A percentile compares a stretch with the other conserved stretches of the same genome.
These are phyloP conservation scores for Penicillium chermesinum DNA, from an alignment of 495 filamentous ascomycete genomes.

Conservation along the genomic window DNA sequence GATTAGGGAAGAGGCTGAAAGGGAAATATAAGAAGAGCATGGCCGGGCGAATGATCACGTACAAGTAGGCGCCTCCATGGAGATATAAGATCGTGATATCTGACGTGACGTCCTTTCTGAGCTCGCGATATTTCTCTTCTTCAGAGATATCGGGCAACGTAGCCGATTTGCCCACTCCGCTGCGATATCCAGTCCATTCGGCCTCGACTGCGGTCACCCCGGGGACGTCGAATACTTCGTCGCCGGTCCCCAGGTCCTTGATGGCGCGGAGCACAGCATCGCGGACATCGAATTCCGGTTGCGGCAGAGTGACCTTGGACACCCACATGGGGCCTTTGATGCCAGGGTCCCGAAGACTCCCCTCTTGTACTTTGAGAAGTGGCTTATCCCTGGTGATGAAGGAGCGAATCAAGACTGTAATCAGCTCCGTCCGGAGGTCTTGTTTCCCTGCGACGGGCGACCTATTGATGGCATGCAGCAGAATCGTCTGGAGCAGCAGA, in stretches of 20 bases:
- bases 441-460: conserved; percentile 67
- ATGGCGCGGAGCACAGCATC: conserved; percentile 58
- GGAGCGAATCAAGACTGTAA: conserved; percentile 62
- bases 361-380: conserved; percentile 59
- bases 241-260: conserved; percentile 51
- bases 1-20: no score
- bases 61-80: conserved; percentile 84
- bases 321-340: conserved; percentile 82
- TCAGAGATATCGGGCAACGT: conserved; percentile 58
- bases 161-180: conserved; percentile 49
- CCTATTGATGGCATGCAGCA: conserved; percentile 60
- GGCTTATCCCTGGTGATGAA: conserved; percentile 46
- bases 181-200: conserved; percentile 81
- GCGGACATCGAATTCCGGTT: conserved; percentile 53
- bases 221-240: conserved; percentile 48
- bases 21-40: no score
- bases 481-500: conserved; percentile 58
- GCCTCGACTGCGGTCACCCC: conserved; percentile 59
- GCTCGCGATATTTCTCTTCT: conserved; percentile 60
- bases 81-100: conserved; percentile 76
- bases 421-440: conserved; percentile 72
- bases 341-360: conserved; percentile 55
- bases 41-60: no score
- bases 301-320: conserved; percentile 55
- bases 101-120: conserved; percentile 65